These are phyloP conservation scores for Cryphonectria naterciae DNA, from an alignment of 2,329 filamentous ascomycete species.

Conservation along the genomic window DNA sequence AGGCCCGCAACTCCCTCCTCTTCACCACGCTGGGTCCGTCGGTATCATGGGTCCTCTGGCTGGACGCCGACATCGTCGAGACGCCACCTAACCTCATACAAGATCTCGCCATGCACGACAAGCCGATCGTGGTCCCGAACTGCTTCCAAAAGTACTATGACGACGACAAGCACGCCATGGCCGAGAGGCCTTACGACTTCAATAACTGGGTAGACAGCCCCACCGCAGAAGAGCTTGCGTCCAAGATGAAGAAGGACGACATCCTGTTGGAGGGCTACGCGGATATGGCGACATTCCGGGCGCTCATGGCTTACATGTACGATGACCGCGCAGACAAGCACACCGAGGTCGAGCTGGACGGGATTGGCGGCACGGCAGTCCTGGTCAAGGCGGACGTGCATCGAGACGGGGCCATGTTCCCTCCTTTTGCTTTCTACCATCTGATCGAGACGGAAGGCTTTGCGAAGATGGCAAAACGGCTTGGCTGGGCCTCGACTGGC, in stretches of 20 bases:
- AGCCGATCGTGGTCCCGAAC: slow-evolving; percentile 91
- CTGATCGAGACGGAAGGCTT: slow-evolving; percentile 98
- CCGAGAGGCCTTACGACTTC: slow-evolving; percentile 89
- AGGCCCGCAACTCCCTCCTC: slow-evolving; percentile 88
- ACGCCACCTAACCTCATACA: slow-evolving; percentile 84
- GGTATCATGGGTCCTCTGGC: slow-evolving; percentile 96
- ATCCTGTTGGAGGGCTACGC: slow-evolving; percentile 92
- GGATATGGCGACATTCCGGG: slow-evolving; percentile 89
- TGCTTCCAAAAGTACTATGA: slow-evolving; percentile 90
- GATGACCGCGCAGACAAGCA: slow-evolving; percentile 59
- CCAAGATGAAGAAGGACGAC: slow-evolving; percentile 86
- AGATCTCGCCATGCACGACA: slow-evolving; percentile 84
- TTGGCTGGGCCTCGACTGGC: slow-evolving; percentile 86
- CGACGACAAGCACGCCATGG: slow-evolving; percentile 66
- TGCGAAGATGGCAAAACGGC: slow-evolving; percentile 89
- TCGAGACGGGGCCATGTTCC: slow-evolving; percentile 97
- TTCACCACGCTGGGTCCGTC: slow-evolving; percentile 92
- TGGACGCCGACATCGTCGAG: slow-evolving; percentile 91
- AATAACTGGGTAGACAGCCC: slow-evolving; percentile 97
- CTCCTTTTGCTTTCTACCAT: slow-evolving; percentile 93
- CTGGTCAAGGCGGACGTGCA: slow-evolving; percentile 97
- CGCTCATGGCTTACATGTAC: slow-evolving; percentile 85
- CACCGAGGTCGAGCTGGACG: slow-evolving; percentile 77
- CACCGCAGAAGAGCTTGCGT: slow-evolving; percentile 73
- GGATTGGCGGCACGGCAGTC: slow-evolving; percentile 89